These are phyloP conservation scores for Schwanniomyces pseudopolymorphus DNA, from an alignment of 805 yeast species.

Conservation along the genomic window DNA sequence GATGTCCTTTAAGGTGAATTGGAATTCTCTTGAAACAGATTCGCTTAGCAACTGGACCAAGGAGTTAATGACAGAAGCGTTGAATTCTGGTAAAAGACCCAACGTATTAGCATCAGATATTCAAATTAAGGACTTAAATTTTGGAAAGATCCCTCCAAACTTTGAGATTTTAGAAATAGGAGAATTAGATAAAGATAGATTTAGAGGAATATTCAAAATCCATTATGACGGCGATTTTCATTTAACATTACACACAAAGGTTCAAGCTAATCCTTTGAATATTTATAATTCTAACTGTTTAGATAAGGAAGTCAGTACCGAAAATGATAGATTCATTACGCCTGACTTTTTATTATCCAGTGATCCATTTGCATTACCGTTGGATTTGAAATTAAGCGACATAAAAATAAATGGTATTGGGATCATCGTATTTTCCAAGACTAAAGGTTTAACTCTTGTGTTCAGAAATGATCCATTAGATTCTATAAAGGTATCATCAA, in stretches of 20 bases:
- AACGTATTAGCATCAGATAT: conserved; percentile 69
- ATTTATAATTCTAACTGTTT: conserved; percentile 53
- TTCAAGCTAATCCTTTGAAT: conserved; percentile 81
- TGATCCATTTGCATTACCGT: conserved; percentile 72
- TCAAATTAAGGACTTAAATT: conserved; percentile 63
- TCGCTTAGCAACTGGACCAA: conserved; percentile 61
- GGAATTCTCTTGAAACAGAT: conserved; percentile 72
- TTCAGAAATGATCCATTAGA: conserved; percentile 89
- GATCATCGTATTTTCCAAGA: conserved; percentile 75
- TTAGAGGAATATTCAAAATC: conserved; percentile 79
- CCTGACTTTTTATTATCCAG: conserved; percentile 68
- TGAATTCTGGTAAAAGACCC: conserved; percentile 72
- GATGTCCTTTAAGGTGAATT: conserved; percentile 79
- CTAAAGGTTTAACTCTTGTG: conserved; percentile 82
- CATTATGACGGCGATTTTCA: conserved; percentile 75
- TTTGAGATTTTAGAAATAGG: conserved; percentile 83
- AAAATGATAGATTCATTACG: conserved; percentile 46
- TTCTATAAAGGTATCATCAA: conserved; percentile 74
- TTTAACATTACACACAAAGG: conserved; percentile 71
- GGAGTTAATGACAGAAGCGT: conserved; percentile 65
- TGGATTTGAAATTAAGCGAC: conserved; percentile 71
- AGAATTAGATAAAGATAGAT: conserved; percentile 71
- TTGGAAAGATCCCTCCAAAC: conserved; percentile 72
- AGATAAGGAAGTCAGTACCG: conserved; percentile 32
- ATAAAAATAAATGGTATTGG: conserved; percentile 78